Conservation (phyloP, 2,329 filamentous ascomycete genomes). For the Diplodia intermedia region DNA sequence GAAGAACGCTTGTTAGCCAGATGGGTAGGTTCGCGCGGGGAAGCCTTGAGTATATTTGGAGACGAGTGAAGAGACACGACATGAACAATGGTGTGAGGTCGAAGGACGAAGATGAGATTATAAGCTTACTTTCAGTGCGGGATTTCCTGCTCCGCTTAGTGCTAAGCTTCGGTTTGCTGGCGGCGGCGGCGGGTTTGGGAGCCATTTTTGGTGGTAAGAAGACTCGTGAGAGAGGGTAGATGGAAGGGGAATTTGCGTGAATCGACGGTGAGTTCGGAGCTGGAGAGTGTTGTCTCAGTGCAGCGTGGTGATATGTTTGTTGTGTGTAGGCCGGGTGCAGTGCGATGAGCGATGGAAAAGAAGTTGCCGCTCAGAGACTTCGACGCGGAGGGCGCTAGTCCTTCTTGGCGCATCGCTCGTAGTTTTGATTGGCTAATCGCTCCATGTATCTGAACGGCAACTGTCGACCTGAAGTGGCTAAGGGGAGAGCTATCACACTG, state of each 20-base stretch:
- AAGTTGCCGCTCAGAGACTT: constrained; percentile 30
- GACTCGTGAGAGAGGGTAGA: neutral
- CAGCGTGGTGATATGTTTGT: neutral
- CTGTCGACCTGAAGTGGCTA: neutral
- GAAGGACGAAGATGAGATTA: neutral
- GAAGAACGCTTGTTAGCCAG: neutral
- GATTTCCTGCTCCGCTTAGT: constrained; percentile 21
- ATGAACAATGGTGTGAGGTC: neutral
- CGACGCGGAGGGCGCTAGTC: neutral
- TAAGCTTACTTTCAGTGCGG: constrained; percentile 24
- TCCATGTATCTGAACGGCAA: neutral
- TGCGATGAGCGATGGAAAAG: neutral
- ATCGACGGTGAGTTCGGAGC: neutral
- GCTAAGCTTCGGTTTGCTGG: constrained; percentile 8
- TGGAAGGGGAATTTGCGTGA: too few relatives aligned
- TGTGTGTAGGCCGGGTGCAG: neutral
- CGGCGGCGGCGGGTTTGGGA: constrained; percentile 1
- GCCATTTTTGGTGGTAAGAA: constrained; percentile 1
- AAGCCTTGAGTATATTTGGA: neutral
- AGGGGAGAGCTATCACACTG: too few relatives aligned
- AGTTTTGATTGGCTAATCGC: neutral
- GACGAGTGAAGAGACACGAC: neutral
- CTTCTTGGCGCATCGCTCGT: neutral
- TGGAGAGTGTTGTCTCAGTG: neutral
- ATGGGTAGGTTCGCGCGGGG: neutral